Conservation (phyloP, 805 yeast species). For the Isabelozyma pseudorhagii region DNA sequence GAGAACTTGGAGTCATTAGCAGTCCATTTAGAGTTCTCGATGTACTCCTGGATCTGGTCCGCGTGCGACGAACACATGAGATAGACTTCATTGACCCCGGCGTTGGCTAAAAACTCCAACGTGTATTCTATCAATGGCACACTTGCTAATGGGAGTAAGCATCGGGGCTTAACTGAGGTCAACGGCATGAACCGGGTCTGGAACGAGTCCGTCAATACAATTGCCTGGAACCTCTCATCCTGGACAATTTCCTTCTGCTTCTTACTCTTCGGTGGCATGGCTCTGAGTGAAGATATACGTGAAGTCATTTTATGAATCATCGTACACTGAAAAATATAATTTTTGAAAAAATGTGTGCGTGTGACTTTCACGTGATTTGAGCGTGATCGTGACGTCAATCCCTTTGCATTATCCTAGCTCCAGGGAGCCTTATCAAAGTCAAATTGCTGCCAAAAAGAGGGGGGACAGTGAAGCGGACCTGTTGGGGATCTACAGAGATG, state of each 20-base stretch:
- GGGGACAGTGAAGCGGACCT: too few species aligned
- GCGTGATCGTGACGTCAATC: too few species aligned
- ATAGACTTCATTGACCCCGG: constrained; percentile 86
- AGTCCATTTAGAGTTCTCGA: constrained; percentile 71
- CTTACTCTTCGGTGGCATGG: constrained; percentile 47
- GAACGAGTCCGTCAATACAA: constrained; percentile 91
- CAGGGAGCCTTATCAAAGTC: too few species aligned
- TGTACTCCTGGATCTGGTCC: constrained; percentile 78
- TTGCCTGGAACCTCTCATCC: constrained; percentile 84
- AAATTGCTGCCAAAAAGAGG: too few species aligned
- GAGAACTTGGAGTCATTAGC: constrained; percentile 73
- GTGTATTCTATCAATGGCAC: constrained; percentile 95
- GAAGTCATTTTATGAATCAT: too few species aligned
- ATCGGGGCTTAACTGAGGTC: constrained; percentile 81
- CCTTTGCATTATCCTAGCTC: too few species aligned
- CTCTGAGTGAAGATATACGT: too few species aligned
- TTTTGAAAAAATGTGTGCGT: too few species aligned
- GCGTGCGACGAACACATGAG: constrained; percentile 90
- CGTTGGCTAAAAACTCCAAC: constrained; percentile 85
- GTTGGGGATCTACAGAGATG: too few species aligned
- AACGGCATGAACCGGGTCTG: constrained; percentile 92
- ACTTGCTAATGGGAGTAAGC: constrained; percentile 87
- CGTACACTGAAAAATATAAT: too few species aligned
- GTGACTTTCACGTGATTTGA: too few species aligned
- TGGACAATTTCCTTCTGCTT: constrained; percentile 57